Percentiles rank a stretch among this genome's conserved stretches.
Conservation (phyloP, 768 basidiomycete species). For the Tulasnella sp. region DNA sequence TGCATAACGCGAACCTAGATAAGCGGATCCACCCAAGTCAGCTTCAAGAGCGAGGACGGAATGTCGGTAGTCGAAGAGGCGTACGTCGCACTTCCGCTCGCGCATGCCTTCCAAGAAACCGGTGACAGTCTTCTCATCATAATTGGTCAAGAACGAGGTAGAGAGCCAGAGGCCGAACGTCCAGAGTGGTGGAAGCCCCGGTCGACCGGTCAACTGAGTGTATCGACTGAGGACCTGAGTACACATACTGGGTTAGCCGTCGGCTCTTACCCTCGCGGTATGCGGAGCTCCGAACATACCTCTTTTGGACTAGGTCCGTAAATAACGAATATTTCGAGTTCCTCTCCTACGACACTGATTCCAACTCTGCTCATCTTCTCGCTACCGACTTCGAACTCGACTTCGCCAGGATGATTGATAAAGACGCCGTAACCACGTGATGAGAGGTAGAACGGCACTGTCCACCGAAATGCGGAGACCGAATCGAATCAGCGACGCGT, state of each 20-base stretch:
- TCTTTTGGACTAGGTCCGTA: conserved; percentile 63
- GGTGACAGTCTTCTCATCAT: conserved; percentile 61
- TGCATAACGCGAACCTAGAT: conserved; percentile 63
- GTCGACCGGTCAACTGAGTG: conserved; percentile 62
- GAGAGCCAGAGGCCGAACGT: conserved; percentile 75
- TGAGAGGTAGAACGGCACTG: conserved; percentile 58
- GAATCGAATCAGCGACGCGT: conserved; percentile 31
- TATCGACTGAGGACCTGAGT: conserved; percentile 44
- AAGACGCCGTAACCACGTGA: conserved; percentile 71
- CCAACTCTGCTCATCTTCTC: conserved; percentile 57
- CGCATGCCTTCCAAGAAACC: conserved; percentile 68
- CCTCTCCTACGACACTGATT: conserved; percentile 56
- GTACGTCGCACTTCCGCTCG: conserved; percentile 48
- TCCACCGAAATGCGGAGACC: not conserved
- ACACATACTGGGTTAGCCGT: conserved; percentile 32
- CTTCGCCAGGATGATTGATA: conserved; percentile 63
- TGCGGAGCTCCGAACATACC: conserved; percentile 38
- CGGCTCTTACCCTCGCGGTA: conserved; percentile 26
- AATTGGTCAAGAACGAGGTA: conserved; percentile 68
- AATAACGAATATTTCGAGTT: conserved; percentile 66
- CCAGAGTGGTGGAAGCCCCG: conserved; percentile 63
- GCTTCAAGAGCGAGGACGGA: not conserved
- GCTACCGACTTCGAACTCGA: conserved; percentile 56
- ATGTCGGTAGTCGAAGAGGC: not conserved
- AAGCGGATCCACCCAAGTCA: not conserved